Evolutionary conservation across 345 rosid genomes (phyloP).

Genomic region (Turnera subulata): DNA sequence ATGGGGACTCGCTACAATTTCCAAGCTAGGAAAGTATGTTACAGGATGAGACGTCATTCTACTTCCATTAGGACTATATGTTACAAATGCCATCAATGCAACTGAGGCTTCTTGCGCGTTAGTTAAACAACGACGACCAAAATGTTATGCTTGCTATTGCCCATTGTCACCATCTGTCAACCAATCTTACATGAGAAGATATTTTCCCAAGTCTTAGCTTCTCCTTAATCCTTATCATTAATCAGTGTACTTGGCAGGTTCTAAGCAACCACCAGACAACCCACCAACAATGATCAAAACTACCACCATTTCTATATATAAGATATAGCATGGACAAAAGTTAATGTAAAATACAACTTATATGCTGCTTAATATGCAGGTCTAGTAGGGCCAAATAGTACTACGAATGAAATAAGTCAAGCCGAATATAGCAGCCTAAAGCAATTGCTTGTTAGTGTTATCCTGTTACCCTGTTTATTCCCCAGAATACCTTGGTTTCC

Average conservation of each 20-base stretch:
- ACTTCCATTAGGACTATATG: too few relatives aligned
- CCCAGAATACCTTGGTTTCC: conserved; percentile 68
- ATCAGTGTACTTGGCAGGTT: not conserved
- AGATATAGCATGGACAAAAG: not conserved
- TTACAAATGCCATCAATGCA: too few relatives aligned
- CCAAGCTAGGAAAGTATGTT: too few relatives aligned
- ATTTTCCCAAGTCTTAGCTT: too few relatives aligned
- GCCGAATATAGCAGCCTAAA: not conserved
- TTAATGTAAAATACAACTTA: not conserved
- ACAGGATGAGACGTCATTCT: too few relatives aligned
- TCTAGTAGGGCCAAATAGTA: not conserved
- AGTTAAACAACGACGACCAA: too few relatives aligned
- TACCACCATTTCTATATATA: not conserved
- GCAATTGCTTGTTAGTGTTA: not conserved
- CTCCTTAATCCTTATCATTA: too few relatives aligned
- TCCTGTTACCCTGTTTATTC: conserved; percentile 21
- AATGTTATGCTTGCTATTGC: too few relatives aligned
- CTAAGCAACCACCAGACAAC: not conserved
- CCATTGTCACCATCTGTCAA: too few relatives aligned
- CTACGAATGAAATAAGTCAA: not conserved
- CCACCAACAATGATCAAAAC: not conserved
- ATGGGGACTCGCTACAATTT: too few relatives aligned
- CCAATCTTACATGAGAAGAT: too few relatives aligned
- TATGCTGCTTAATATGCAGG: not conserved
- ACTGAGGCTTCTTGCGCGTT: too few relatives aligned